phyloP scores from a whole-genome alignment of 2,329 filamentous ascomycete species.

The Trichoderma pleuroti region DNA sequence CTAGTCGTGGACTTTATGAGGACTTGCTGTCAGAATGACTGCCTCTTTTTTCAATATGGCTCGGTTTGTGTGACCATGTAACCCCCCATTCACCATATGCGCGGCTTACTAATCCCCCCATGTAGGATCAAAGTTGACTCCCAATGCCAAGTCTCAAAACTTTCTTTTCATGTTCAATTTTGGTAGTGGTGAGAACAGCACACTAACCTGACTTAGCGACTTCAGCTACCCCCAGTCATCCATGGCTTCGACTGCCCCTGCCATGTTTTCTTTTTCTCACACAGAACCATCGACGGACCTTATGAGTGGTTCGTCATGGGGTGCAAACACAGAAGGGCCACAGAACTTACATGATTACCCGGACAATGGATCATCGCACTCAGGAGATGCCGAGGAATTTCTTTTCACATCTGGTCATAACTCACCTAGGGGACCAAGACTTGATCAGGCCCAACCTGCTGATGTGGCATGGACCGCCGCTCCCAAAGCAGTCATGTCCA shows the following conservation, averaged over 20 bases:
- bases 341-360: conserved; percentile 56
- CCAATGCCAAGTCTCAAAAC: conserved; percentile 36
- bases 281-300: conserved; percentile 57
- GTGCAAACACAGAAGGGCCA: conserved; percentile 54
- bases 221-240: conserved; percentile 54
- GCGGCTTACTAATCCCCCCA: conserved; percentile 26
- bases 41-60: conserved; percentile 20
- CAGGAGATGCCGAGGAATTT: conserved; percentile 54
- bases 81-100: conserved; percentile 23
- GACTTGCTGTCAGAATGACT: conserved; percentile 22
- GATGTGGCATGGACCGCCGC: conserved; percentile 49
- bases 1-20: conserved; percentile 21
- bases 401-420: conserved; percentile 53
- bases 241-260: conserved; percentile 46
- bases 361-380: conserved; percentile 47
- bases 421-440: conserved; percentile 47
- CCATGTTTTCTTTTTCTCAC: conserved; percentile 57
- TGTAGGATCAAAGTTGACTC: conserved; percentile 57
- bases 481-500: conserved; percentile 34
- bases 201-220: conserved; percentile 56
- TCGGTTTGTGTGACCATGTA: conserved; percentile 27
- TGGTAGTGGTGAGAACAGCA: conserved; percentile 47
- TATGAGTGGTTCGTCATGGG: conserved; percentile 54
- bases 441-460: conserved; percentile 45
- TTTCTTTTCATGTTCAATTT: conserved; percentile 33